Conservation (phyloP, 2,329 filamentous ascomycete species). For the Didymella keratinophila region DNA sequence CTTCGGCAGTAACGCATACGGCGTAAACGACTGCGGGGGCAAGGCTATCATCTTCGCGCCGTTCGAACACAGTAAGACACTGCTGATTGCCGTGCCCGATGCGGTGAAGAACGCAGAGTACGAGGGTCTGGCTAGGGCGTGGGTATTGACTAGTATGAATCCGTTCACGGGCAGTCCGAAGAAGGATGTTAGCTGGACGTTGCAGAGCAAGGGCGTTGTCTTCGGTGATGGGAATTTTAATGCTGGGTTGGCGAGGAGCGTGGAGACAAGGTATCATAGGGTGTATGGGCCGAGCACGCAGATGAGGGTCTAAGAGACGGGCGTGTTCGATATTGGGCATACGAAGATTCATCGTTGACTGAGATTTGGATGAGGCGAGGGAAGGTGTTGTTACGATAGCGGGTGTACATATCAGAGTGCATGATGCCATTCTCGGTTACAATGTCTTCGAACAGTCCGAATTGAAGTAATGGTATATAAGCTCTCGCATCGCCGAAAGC, state of each 20-base stretch:
- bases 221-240: conserved; percentile 48
- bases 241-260: conserved; percentile 22
- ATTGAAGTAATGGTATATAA: too few species aligned
- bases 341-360: not conserved
- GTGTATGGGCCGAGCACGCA: conserved; percentile 17
- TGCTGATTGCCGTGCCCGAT: conserved; percentile 43
- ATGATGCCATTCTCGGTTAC: not conserved
- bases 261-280: conserved; percentile 21
- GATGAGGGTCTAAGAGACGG: not conserved
- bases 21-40: conserved; percentile 5
- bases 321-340: too few species aligned
- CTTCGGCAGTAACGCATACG: too few species aligned
- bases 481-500: too few species aligned
- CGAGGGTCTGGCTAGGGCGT: conserved; percentile 37
- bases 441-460: not conserved
- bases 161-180: conserved; percentile 33
- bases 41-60: conserved; percentile 47
- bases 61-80: conserved; percentile 41
- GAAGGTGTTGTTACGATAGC: conserved; percentile 4
- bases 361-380: not conserved
- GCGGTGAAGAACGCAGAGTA: conserved; percentile 36
- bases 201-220: conserved; percentile 51
- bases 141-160: conserved; percentile 50
- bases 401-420: conserved; percentile 4
- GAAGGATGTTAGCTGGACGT: conserved; percentile 48